These are phyloP conservation scores for Claviceps monticola DNA, from an alignment of 2,329 filamentous ascomycete species.

Conservation along the genomic window DNA sequence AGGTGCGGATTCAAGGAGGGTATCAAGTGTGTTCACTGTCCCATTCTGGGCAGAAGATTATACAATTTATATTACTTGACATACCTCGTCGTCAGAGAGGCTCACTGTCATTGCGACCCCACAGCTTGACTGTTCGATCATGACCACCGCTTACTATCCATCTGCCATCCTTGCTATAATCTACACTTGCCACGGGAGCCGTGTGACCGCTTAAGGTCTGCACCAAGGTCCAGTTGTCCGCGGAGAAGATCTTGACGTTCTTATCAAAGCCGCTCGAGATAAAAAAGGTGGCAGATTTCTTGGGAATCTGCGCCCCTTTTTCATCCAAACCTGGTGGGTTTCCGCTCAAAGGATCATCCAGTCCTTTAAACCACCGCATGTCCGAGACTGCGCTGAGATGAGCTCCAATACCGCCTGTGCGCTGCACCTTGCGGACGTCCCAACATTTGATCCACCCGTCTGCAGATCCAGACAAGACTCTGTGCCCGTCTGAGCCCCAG, in stretches of 20 bases:
- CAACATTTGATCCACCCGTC: constrained; percentile 97
- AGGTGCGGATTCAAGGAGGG: neutral
- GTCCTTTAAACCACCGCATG: constrained; percentile 83
- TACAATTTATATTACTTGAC: neutral
- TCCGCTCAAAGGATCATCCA: constrained; percentile 57
- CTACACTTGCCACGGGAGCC: constrained; percentile 80
- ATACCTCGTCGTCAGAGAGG: constrained; percentile 22
- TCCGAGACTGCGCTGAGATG: constrained; percentile 88
- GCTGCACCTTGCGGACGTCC: constrained; percentile 83
- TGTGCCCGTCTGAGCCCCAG: constrained; percentile 82
- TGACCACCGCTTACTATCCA: constrained; percentile 95
- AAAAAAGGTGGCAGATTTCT: constrained; percentile 84
- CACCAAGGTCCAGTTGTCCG: constrained; percentile 86
- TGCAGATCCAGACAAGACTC: constrained; percentile 82
- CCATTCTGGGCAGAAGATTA: neutral
- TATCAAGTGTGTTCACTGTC: neutral
- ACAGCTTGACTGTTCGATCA: constrained; percentile 90
- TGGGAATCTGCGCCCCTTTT: constrained; percentile 54
- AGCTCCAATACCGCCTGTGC: constrained; percentile 73
- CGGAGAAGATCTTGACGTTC: constrained; percentile 89
- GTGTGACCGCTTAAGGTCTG: constrained; percentile 84
- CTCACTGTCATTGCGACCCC: constrained; percentile 71
- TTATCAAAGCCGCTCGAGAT: constrained; percentile 86
- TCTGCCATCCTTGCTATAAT: constrained; percentile 70
- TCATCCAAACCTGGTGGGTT: constrained; percentile 46